Evolutionary conservation across 2,329 filamentous ascomycete genomes (phyloP).

Genomic region (Colletotrichum eremochloae): DNA sequence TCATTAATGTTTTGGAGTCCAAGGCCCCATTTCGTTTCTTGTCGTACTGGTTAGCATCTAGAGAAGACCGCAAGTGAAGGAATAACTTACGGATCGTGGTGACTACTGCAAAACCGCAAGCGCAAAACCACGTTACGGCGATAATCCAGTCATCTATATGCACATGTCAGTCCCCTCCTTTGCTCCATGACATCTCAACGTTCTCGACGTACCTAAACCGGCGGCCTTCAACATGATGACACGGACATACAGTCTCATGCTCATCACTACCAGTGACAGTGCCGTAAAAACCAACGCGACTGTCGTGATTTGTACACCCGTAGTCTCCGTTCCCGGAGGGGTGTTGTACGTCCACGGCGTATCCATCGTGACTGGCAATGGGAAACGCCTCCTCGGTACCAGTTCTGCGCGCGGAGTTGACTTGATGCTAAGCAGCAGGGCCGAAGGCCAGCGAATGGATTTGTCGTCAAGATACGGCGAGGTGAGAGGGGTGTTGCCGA

Average conservation of each 20-base stretch:
- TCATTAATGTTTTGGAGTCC: conserved; percentile 53
- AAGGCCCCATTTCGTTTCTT: conserved; percentile 61
- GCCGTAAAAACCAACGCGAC: conserved; percentile 49
- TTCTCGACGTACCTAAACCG: conserved; percentile 48
- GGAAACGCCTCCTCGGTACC: conserved; percentile 1
- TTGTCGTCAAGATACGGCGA: not conserved
- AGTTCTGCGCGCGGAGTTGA: not conserved
- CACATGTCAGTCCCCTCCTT: not conserved
- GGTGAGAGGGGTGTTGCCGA: conserved; percentile 18
- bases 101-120: conserved; percentile 53
- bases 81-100: conserved; percentile 52
- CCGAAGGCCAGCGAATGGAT: not conserved
- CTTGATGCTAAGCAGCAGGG: conserved; percentile 3
- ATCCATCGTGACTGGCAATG: conserved; percentile 13
- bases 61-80: not conserved
- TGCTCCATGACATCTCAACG: not conserved
- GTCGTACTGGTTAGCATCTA: not conserved
- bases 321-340: conserved; percentile 48
- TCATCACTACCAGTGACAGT: conserved; percentile 50
- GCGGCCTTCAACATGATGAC: conserved; percentile 51
- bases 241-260: conserved; percentile 54
- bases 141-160: conserved; percentile 43
- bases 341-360: conserved; percentile 55
- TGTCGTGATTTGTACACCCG: conserved; percentile 50
- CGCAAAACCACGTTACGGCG: conserved; percentile 45